Evolutionary conservation across 495 filamentous ascomycete species (phyloP).

Genomic region (Penicillium flavigenum): DNA sequence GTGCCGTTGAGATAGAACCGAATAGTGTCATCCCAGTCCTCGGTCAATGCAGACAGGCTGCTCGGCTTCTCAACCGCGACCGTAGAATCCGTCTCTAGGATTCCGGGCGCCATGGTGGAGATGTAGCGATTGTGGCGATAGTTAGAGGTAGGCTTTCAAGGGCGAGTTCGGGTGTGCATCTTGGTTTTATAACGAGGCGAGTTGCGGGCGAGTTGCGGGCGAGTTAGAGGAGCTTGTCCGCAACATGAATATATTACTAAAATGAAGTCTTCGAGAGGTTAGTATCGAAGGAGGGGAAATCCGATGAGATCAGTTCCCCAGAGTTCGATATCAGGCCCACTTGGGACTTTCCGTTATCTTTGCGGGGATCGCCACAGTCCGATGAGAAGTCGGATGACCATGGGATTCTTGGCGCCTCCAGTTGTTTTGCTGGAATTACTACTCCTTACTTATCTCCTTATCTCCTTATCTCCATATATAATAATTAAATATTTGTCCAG

Average conservation of each 20-base stretch:
- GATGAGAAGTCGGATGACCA: constrained; percentile 21
- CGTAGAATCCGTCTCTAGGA: constrained; percentile 47
- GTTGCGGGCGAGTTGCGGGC: neutral
- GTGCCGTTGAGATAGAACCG: constrained; percentile 95
- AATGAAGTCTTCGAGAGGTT: neutral
- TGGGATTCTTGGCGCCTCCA: constrained; percentile 19
- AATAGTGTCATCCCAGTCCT: constrained; percentile 65
- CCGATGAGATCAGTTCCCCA: constrained; percentile 9
- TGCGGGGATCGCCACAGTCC: constrained; percentile 51
- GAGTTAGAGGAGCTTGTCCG: too few species aligned
- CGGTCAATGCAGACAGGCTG: constrained; percentile 57
- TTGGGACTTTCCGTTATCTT: constrained; percentile 6
- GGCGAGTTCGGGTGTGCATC: constrained; percentile 8
- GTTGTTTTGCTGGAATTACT: neutral
- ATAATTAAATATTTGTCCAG: too few species aligned
- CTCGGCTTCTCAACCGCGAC: constrained; percentile 42
- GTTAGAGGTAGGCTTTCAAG: constrained; percentile 11
- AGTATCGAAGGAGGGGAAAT: constrained; percentile 19
- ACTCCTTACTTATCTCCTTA: too few species aligned
- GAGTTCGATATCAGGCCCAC: constrained; percentile 8
- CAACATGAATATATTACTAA: constrained; percentile 19
- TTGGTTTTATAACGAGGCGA: constrained; percentile 18
- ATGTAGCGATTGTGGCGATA: constrained; percentile 1
- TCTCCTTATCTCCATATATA: too few species aligned
- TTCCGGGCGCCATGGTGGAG: constrained; percentile 60